A percentile compares a stretch with the other conserved stretches of the same genome.
Evolutionary conservation across 805 yeast genomes (phyloP).

Genomic region (Myxozyma mucilagina): DNA sequence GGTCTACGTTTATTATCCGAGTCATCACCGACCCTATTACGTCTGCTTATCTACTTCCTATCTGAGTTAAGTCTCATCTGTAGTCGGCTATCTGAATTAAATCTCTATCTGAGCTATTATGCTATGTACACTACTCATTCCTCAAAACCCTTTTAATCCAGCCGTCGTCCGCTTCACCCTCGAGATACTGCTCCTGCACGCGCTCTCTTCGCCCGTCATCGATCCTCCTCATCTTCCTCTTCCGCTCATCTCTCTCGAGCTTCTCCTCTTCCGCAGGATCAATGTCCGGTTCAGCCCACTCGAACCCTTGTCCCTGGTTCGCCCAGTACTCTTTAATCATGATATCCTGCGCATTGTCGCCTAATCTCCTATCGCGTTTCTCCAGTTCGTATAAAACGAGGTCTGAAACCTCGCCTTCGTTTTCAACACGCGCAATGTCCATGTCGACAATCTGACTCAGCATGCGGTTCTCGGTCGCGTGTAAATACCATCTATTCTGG

Average conservation of each 20-base stretch:
- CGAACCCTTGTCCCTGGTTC: conserved; percentile 80
- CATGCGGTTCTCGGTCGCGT: conserved; percentile 69
- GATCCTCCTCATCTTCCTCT: conserved; percentile 1
- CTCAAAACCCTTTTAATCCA: conserved; percentile 19
- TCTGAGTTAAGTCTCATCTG: background rate
- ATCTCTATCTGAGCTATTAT: too few relatives aligned
- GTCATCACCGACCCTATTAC: background rate
- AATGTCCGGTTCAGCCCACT: conserved; percentile 87
- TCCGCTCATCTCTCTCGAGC: conserved; percentile 34
- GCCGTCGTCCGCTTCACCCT: conserved; percentile 12
- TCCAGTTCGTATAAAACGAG: conserved; percentile 40
- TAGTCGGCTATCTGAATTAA: too few relatives aligned
- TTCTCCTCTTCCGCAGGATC: conserved; percentile 68
- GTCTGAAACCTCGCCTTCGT: conserved; percentile 44
- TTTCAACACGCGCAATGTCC: conserved; percentile 51
- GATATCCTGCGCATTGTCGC: conserved; percentile 62
- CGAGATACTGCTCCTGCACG: conserved; percentile 1
- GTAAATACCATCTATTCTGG: conserved; percentile 61
- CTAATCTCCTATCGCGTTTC: conserved; percentile 42
- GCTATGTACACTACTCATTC: background rate
- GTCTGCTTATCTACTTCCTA: background rate
- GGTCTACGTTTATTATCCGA: too few relatives aligned
- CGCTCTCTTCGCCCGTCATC: background rate
- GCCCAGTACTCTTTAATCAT: conserved; percentile 83
- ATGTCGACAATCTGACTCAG: conserved; percentile 64